Evolutionary conservation across 202 grass and related monocot species (phyloP), one percentile per base, ranked within the genome.

Genomic region (Panicum virgatum): DNA sequence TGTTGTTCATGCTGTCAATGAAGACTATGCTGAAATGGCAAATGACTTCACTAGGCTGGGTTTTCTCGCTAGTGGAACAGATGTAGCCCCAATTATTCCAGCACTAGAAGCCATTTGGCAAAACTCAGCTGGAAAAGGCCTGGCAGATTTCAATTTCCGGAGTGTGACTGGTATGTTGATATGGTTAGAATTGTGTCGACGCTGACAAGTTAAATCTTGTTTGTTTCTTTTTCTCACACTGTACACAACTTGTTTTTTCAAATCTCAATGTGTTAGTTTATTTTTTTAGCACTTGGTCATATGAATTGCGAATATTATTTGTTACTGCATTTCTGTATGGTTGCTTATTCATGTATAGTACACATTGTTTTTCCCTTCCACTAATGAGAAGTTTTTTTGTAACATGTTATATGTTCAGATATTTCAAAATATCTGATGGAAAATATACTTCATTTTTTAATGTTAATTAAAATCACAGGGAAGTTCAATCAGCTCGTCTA

Each of bases 1-100:
- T 80, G 87, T 98, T 69, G 96, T 98, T 73, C 96, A 98, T 93
- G 96, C 96, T 82, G 96, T 96, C 16, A 98, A 98, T 56, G 96
- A 98, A 88, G 96, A 96, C 78, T 98, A 98, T 87, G 85, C 80
- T 82, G 96, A 98, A 87, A 98, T 98, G 96, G 96, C 96, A 86
- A 98, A 98, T 90, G 96, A 98, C 80, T 98, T 98, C 85, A 98
- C 96, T n/a, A 95, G 96, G 79, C 90, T 98, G 82, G 96, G 92
- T 34, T 98, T 98, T 60, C 96, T 98, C 72, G 92, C 96, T 77
- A 93, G 89, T 67, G 96, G 84, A 62, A 98, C 90, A 38, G 96
- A 98, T 75, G 96, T 98, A 45, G 81, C 96, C 71, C 96, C 96
- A 64, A 93, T 98, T 62, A 26, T 98, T 85, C 96, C 96, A 67